Evolutionary conservation across 164 flowering plant species (phyloP), one percentile per base, ranked within the genome.

Genomic region (Euptelea pleiosperma): DNA sequence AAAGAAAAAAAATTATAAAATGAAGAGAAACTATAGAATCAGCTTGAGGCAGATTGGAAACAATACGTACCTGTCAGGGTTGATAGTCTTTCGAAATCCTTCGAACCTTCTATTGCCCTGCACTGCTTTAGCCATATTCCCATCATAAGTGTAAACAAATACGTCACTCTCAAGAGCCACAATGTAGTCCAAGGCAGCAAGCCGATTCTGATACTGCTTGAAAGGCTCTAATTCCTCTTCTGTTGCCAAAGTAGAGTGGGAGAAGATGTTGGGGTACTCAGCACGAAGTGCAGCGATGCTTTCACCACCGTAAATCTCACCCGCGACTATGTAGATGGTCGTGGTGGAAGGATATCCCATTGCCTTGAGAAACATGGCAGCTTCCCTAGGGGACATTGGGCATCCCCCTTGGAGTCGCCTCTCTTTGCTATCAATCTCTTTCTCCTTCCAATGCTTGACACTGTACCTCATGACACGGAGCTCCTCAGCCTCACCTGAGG

Each of bases 91-190:
- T 2, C 80, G 76, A 48, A 87, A 90, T 22, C 90, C 97, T 76
- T 93, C 81, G 44, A 87, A 90, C 71, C 67, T 75, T 61, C 98
- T 58, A 31, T 92, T 97, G 0, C 98, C 98, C 53, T 87, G 96
- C 51, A 89, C 98, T 16, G 94, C 91, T 70, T 91, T 91, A 6
- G 94, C 98, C 98, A 88, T 91, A 62, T 92, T 89, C 22, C 98
- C 96, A 55, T 92, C 95, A 34, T 87, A 85, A 0, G 98, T 84
- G 52, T 87, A 89, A 35, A 85, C 84, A 76, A 93, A 90, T 7
- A 79, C 94, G 64, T 93, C 90, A 62, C 98, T 90, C 41, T 93
- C 82, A 15, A 87, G 74, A 18, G 98, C 97, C 3, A 90, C 67
- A 30, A 87, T 76, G 55, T 93, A 84, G 61, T 93, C 98, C 71